Conservation (phyloP, 2,329 filamentous ascomycete species). For the Cladosporium austrohemisphaericum region DNA sequence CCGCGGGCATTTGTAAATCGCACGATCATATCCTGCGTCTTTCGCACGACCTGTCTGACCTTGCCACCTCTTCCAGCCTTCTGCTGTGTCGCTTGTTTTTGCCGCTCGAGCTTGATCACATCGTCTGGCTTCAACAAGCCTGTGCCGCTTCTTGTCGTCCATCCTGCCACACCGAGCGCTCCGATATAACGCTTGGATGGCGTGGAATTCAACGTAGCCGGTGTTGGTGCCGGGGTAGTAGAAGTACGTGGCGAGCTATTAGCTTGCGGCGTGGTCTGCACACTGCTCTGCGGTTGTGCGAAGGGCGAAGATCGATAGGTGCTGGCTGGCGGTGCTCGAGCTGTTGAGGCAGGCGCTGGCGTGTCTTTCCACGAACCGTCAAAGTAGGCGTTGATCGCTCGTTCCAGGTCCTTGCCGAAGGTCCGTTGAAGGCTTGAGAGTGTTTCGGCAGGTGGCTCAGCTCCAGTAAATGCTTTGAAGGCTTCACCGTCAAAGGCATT, state of each 20-base stretch:
- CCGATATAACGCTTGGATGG: slow-evolving; percentile 73
- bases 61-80: slow-evolving; percentile 38
- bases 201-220: slow-evolving; percentile 37
- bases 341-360: slow-evolving; percentile 15
- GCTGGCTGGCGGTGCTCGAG: slow-evolving; percentile 18
- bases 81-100: slow-evolving; percentile 63
- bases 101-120: slow-evolving; percentile 77
- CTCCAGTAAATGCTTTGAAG: slow-evolving; percentile 58
- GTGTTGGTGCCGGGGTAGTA: background rate
- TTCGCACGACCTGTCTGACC: slow-evolving; percentile 52
- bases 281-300: slow-evolving; percentile 2
- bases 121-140: slow-evolving; percentile 78
- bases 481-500: slow-evolving; percentile 52
- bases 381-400: slow-evolving; percentile 62
- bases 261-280: slow-evolving; percentile 10
- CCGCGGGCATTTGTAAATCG: slow-evolving; percentile 79
- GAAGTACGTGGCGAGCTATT: slow-evolving; percentile 1
- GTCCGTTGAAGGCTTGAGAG: slow-evolving; percentile 48
- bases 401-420: slow-evolving; percentile 53
- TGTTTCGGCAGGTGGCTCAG: slow-evolving; percentile 43
- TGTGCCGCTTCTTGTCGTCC: slow-evolving; percentile 81
- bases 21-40: slow-evolving; percentile 79
- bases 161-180: slow-evolving; percentile 85
- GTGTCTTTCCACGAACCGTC: slow-evolving; percentile 58
- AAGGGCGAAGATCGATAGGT: slow-evolving; percentile 3